Conservation (phyloP, 2,329 filamentous ascomycete species). For the Arthrobotrys pseudoclavata region DNA sequence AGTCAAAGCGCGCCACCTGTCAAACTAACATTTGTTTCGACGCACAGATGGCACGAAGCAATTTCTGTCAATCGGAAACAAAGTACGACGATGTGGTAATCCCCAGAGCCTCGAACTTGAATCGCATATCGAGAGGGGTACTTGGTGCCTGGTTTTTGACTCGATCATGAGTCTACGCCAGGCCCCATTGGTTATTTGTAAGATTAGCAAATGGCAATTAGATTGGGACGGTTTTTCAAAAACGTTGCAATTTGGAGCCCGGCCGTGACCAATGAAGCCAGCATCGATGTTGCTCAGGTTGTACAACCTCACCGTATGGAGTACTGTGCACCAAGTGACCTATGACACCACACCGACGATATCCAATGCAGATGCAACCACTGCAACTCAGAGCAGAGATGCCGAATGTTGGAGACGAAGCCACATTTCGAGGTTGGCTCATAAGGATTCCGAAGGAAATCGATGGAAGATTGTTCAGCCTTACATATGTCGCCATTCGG, state of each 20-base stretch:
- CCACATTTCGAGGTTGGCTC: constrained; percentile 15
- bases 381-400: constrained; percentile 13
- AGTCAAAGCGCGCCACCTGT: constrained; percentile 47
- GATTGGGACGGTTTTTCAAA: constrained; percentile 4
- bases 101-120: constrained; percentile 37
- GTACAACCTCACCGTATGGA: background rate
- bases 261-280: background rate
- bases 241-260: constrained; percentile 8
- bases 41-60: constrained; percentile 32
- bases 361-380: constrained; percentile 15
- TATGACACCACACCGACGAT: constrained; percentile 22
- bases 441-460: background rate
- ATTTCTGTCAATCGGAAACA: constrained; percentile 14
- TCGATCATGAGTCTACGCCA: background rate
- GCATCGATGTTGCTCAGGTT: constrained; percentile 1
- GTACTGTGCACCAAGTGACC: constrained; percentile 6
- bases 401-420: constrained; percentile 28
- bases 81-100: constrained; percentile 16
- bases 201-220: constrained; percentile 18
- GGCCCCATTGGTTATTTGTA: constrained; percentile 21
- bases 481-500: constrained; percentile 16
- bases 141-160: constrained; percentile 34
- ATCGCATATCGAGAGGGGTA: constrained; percentile 18
- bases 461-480: constrained; percentile 27
- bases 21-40: constrained; percentile 46